Conservation (phyloP, 2,329 filamentous ascomycete genomes). For the Stagonosporopsis chrysanthemi region DNA sequence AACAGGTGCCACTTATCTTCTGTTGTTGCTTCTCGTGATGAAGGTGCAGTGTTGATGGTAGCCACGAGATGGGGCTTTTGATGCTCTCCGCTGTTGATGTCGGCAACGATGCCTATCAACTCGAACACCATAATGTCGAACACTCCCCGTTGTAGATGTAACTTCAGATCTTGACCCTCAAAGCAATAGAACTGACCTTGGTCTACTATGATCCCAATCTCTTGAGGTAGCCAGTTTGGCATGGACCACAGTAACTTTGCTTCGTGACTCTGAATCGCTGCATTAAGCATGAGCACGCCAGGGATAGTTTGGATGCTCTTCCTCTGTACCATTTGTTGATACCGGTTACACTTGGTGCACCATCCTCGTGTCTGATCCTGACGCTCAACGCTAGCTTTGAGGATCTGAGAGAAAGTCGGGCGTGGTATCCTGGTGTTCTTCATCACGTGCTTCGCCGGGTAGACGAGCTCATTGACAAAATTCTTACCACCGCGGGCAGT, state of each 20-base stretch:
- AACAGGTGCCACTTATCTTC: constrained; percentile 91
- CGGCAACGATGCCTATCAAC: constrained; percentile 85
- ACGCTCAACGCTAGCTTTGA: constrained; percentile 91
- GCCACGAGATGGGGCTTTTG: constrained; percentile 92
- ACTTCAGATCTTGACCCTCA: constrained; percentile 86
- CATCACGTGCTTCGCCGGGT: constrained; percentile 68
- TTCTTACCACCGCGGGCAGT: constrained; percentile 80
- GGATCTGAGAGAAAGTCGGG: constrained; percentile 79
- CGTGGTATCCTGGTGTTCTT: constrained; percentile 63
- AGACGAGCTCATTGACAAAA: constrained; percentile 85
- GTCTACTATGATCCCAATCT: constrained; percentile 91
- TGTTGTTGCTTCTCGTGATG: constrained; percentile 64
- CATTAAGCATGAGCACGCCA: constrained; percentile 85
- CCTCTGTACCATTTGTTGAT: constrained; percentile 84
- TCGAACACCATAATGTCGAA: constrained; percentile 90
- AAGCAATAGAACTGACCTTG: constrained; percentile 94
- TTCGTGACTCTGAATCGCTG: constrained; percentile 75
- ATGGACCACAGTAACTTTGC: constrained; percentile 85
- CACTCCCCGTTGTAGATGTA: constrained; percentile 79
- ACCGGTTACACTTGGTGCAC: constrained; percentile 90
- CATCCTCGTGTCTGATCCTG: constrained; percentile 90
- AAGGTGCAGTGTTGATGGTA: constrained; percentile 82
- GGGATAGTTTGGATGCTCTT: constrained; percentile 86
- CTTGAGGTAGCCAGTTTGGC: constrained; percentile 89
- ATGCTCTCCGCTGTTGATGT: constrained; percentile 84